Evolutionary conservation across 2,329 filamentous ascomycete genomes (phyloP), one percentile per base, ranked within the genome.

Genomic region (Fusarium solani-melongenae): DNA sequence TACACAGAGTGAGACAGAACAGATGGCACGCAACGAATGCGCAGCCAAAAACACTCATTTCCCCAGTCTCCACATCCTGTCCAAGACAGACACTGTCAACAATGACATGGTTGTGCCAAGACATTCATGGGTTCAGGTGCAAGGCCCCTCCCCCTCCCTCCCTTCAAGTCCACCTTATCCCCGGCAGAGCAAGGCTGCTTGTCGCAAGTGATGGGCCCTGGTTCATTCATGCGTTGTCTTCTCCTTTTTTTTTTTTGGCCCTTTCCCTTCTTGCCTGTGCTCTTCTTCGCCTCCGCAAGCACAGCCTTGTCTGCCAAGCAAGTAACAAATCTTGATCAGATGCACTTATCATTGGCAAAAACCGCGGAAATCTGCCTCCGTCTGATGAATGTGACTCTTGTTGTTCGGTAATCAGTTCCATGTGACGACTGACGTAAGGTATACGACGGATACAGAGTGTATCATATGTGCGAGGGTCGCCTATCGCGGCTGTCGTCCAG

Each of bases 401-500:
- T 38, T 34, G 20, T 36, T 57, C 33, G 20, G 31, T 24, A 24
- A 57, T 36, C 22, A 24, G 11, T n/a, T 67, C 29, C 36, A 62
- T 66, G 39, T 56, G 39, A 67, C 33, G 15, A 60, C 33, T 62
- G 66, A 67, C 66, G 56, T 67, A 49, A 46, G 14, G 41, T 27
- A 8, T 38, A 24, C 17, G 20, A 36, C 14, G 39, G 20, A 46
- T 46, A 46, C 41, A 46, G 7, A 24, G 41, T 17, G 22, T 46
- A 24, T 17, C 41, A 46, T 27, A 27, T 46, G 41, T 46, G 7
- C 41, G 22, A 51, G 7, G 34, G 63, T 53, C 58, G 64, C 31
- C 27, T 67, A 63, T 67, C 57, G 66, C 56, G 56, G 57, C 41
- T 57, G 64, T 57, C 14, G 15, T 17, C 6, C 53, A n/a, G 14